A percentile compares a stretch with the other conserved stretches of the same genome.
Conservation (phyloP, 2,329 filamentous ascomycete species). For the Penicillium rolfsii region DNA sequence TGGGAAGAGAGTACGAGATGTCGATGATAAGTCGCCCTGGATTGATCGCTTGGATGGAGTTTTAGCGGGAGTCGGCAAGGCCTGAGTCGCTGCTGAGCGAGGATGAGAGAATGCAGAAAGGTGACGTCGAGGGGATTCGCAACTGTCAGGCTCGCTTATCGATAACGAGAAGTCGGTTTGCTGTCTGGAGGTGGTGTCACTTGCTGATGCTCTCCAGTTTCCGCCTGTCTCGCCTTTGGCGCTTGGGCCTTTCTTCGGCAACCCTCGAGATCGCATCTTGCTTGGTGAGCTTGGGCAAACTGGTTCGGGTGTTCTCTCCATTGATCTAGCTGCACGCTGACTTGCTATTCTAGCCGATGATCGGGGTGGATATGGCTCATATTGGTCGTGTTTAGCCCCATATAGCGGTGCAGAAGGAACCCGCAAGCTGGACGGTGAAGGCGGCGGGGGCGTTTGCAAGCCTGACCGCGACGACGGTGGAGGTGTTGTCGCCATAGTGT, state of each 20-base stretch:
- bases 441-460: constrained; percentile 48
- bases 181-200: not conserved
- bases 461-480: constrained; percentile 41
- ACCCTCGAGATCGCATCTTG: constrained; percentile 27
- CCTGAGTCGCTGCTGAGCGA: constrained; percentile 36
- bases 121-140: constrained; percentile 15
- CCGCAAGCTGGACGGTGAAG: constrained; percentile 38
- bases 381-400: constrained; percentile 50
- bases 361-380: constrained; percentile 46
- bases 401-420: constrained; percentile 51
- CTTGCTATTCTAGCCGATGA: constrained; percentile 46
- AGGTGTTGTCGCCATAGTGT: constrained; percentile 50
- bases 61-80: constrained; percentile 65
- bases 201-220: constrained; percentile 3
- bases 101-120: constrained; percentile 28
- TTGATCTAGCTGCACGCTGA: constrained; percentile 35
- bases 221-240: constrained; percentile 9
- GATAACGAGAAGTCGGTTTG: not conserved
- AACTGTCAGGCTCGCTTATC: not conserved
- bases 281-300: constrained; percentile 27
- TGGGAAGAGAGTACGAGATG: constrained; percentile 60
- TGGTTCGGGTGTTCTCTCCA: constrained; percentile 38
- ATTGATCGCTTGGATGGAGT: constrained; percentile 60
- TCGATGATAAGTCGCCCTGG: constrained; percentile 48
- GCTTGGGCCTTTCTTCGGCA: constrained; percentile 31